These are phyloP conservation scores for Cladosporium phlei DNA, from an alignment of 2,329 filamentous ascomycete genomes.

Conservation along the genomic window DNA sequence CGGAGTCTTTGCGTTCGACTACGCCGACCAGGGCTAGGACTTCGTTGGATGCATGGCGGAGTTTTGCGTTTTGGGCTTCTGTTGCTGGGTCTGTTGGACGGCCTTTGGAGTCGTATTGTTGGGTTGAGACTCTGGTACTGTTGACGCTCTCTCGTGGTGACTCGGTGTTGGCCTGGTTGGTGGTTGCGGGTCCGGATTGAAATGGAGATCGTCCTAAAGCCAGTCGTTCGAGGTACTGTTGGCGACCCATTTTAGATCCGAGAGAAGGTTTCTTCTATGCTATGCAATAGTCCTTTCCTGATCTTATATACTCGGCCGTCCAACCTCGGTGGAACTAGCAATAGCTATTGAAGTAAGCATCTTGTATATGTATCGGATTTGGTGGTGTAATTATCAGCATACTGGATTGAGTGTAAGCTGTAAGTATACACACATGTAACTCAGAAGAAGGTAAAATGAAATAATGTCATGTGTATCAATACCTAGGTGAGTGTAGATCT, in stretches of 20 bases:
- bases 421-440: no score
- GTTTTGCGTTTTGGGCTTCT: conserved; percentile 35
- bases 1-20: conserved; percentile 31
- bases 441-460: no score
- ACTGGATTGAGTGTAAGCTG: no score
- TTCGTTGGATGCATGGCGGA: conserved; percentile 45
- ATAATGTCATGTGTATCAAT: no score
- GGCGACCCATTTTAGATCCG: conserved; percentile 31
- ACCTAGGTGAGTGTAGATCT: no score
- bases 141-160: not conserved
- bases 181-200: conserved; percentile 30
- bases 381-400: no score
- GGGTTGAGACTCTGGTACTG: conserved; percentile 21
- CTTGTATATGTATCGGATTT: no score
- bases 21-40: conserved; percentile 45
- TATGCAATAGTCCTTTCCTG: no score
- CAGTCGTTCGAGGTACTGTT: conserved; percentile 29
- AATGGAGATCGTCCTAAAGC: conserved; percentile 39
- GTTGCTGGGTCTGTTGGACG: conserved; percentile 40
- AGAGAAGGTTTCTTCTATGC: no score
- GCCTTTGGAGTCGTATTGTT: conserved; percentile 43
- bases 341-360: no score
- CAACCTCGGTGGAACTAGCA: no score
- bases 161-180: not conserved
- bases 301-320: no score